These are phyloP conservation scores for Pterocarpus macrocarpus DNA, from an alignment of 306 rosid species.

Conservation along the genomic window DNA sequence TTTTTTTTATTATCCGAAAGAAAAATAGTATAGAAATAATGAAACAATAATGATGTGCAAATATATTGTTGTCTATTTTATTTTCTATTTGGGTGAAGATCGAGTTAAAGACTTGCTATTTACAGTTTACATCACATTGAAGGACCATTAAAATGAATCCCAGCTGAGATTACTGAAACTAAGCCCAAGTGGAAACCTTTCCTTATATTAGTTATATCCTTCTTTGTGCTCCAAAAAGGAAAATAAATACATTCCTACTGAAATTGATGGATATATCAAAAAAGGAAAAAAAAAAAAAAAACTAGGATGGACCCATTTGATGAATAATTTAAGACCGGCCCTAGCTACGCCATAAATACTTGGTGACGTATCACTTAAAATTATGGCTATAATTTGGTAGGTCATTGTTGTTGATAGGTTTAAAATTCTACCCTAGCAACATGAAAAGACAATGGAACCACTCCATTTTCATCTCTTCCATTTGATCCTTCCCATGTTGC, in stretches of 20 bases:
- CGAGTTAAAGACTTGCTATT: not conserved
- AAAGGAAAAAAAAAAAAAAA: constrained; percentile 22
- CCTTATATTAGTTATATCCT: not conserved
- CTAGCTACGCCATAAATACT: constrained; percentile 61
- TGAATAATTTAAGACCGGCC: constrained; percentile 51
- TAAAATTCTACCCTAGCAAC: constrained; percentile 39
- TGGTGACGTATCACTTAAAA: constrained; percentile 51
- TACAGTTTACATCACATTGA: not conserved
- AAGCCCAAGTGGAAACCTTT: constrained; percentile 16
- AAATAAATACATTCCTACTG: not conserved
- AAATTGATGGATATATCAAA: constrained; percentile 26
- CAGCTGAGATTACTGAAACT: constrained; percentile 19
- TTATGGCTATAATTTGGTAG: constrained; percentile 53
- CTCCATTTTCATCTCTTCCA: constrained; percentile 7
- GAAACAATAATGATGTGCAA: too few species aligned
- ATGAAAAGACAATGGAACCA: constrained; percentile 49
- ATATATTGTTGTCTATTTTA: too few species aligned
- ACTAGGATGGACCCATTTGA: constrained; percentile 43
- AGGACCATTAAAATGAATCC: constrained; percentile 29
- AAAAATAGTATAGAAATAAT: too few species aligned
- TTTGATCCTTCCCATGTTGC: not conserved
- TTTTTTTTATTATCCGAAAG: too few species aligned
- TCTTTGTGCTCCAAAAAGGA: constrained; percentile 8
- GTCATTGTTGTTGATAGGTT: constrained; percentile 41
- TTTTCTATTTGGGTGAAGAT: not conserved